These are phyloP conservation scores for Trypanosoma congolense DNA, from an alignment of 208 protist genomes.

Conservation along the genomic window DNA sequence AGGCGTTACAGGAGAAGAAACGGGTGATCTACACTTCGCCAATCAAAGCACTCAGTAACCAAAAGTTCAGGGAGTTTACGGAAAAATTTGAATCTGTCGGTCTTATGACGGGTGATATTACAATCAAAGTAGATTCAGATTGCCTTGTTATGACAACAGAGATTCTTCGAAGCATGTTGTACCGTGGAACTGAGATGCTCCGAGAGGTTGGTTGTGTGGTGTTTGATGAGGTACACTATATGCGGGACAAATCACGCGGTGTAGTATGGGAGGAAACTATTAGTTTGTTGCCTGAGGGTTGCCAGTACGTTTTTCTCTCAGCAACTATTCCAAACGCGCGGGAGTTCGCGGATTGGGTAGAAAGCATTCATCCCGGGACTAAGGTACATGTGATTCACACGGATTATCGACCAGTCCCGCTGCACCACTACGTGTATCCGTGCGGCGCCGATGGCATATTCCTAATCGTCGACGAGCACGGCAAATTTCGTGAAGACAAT, in stretches of 20 bases:
- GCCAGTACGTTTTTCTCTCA: conserved; percentile 99
- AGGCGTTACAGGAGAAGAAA: conserved; percentile 95
- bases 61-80: conserved; percentile 99
- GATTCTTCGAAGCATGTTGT: conserved; percentile 99
- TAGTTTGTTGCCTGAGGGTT: conserved; percentile 97
- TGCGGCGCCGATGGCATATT: conserved; percentile 95
- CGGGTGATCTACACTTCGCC: conserved; percentile 99
- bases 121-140: conserved; percentile 96
- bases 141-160: conserved; percentile 99
- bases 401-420: conserved; percentile 98
- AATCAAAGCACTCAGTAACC: conserved; percentile 99
- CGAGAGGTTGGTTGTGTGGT: conserved; percentile 99
- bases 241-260: conserved; percentile 98
- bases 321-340: conserved; percentile 99
- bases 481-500: conserved; percentile 94
- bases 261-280: conserved; percentile 99
- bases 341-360: conserved; percentile 99
- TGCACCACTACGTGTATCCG: conserved; percentile 99
- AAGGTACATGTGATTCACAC: conserved; percentile 99
- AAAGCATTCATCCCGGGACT: conserved; percentile 94
- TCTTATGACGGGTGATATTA: conserved; percentile 99
- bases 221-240: conserved; percentile 99
- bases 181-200: conserved; percentile 97
- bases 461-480: conserved; percentile 95
- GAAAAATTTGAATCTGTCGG: conserved; percentile 98